Conservation (phyloP, 257 asterid genomes). For the Dorcoceras hygrometricum region DNA sequence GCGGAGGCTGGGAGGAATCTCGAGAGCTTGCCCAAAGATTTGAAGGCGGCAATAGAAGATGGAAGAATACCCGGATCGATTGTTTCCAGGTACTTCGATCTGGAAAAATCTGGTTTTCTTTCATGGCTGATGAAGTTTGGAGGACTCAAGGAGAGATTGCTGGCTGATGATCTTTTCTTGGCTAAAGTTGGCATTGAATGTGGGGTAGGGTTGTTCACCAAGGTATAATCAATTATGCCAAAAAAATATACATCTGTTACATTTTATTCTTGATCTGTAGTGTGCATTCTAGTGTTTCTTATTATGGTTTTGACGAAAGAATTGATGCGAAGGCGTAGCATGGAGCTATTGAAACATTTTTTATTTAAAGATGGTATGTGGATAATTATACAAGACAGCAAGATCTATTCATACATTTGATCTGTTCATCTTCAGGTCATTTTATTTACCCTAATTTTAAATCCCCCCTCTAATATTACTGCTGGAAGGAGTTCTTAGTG, state of each 20-base stretch:
- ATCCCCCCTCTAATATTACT: no score
- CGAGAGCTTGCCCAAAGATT: slow-evolving; percentile 80
- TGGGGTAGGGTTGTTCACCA: slow-evolving; percentile 94
- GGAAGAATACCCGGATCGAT: slow-evolving; percentile 77
- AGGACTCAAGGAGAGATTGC: slow-evolving; percentile 86
- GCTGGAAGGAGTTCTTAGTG: no score
- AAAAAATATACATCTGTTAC: no score
- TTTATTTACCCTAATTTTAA: no score
- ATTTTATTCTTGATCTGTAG: no score
- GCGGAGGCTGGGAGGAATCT: slow-evolving; percentile 68
- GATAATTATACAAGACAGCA: neutral
- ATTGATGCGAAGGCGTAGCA: no score
- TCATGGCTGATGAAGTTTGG: slow-evolving; percentile 74
- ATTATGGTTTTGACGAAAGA: no score
- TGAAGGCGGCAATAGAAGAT: slow-evolving; percentile 67
- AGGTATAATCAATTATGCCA: slow-evolving; percentile 40
- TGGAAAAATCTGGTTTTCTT: slow-evolving; percentile 61
- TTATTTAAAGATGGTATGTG: neutral
- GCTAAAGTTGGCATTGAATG: slow-evolving; percentile 86
- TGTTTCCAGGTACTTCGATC: slow-evolving; percentile 55
- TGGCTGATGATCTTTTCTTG: slow-evolving; percentile 95
- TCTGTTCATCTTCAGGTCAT: neutral
- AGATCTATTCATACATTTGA: neutral
- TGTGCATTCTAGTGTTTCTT: no score
- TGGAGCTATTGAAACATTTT: neutral